A percentile compares a stretch with the other conserved stretches of the same genome.
Conservation (phyloP, 2,329 filamentous ascomycete genomes). For the Ophiostoma australiae region DNA sequence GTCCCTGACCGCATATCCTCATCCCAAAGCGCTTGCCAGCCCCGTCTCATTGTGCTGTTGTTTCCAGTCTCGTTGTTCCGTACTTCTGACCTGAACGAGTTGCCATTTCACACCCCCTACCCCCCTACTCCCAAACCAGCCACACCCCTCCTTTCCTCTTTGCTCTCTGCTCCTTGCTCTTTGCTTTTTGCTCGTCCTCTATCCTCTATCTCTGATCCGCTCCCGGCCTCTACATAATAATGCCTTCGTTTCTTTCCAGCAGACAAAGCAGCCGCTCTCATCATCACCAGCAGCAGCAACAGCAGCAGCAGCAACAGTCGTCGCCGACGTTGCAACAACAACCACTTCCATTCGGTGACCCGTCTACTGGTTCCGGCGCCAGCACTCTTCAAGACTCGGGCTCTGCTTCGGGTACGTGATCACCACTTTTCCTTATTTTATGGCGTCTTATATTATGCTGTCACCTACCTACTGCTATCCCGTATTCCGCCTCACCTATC, state of each 20-base stretch:
- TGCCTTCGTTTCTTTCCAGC: constrained; percentile 53
- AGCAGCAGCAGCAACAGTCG: constrained; percentile 33
- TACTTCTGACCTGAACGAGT: constrained; percentile 14
- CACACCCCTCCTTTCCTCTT: constrained; percentile 19
- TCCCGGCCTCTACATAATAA: constrained; percentile 31
- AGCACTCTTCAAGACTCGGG: constrained; percentile 24
- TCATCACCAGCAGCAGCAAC: constrained; percentile 32
- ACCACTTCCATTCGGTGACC: constrained; percentile 46
- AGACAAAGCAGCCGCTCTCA: constrained; percentile 55
- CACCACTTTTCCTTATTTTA: background rate
- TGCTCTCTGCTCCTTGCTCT: background rate
- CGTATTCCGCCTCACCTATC: background rate
- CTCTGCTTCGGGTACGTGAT: constrained; percentile 20
- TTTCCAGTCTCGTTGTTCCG: constrained; percentile 19
- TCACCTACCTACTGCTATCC: background rate
- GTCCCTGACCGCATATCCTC: constrained; percentile 14
- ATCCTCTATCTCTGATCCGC: constrained; percentile 17
- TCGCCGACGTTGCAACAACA: constrained; percentile 26
- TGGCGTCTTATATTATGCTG: background rate
- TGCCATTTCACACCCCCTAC: constrained; percentile 21
- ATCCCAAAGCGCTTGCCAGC: constrained; percentile 19
- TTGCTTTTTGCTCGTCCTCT: background rate
- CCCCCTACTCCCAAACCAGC: constrained; percentile 20
- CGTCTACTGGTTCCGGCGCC: constrained; percentile 31
- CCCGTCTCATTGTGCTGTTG: constrained; percentile 18